These are phyloP conservation scores for Diplotaxis tenuifolia DNA, from an alignment of 345 rosid species.

Conservation along the genomic window DNA sequence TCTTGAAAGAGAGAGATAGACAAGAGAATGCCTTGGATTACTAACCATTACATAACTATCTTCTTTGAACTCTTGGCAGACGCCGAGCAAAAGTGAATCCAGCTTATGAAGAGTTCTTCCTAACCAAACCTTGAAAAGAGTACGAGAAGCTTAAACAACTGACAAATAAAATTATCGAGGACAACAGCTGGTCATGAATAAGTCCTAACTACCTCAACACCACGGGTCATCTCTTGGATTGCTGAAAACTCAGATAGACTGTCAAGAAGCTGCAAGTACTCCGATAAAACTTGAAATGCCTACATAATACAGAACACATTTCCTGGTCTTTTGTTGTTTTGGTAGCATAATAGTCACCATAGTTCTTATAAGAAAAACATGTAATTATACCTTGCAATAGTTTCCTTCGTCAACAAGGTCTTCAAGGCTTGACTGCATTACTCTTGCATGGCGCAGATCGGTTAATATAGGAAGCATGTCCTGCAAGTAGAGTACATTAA, in stretches of 20 bases:
- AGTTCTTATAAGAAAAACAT: not conserved
- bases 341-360: constrained; percentile 6
- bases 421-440: constrained; percentile 80
- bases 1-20: constrained; percentile 9
- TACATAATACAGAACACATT: constrained; percentile 37
- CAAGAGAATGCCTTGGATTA: constrained; percentile 30
- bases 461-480: constrained; percentile 78
- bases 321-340: constrained; percentile 10
- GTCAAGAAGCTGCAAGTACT: constrained; percentile 92
- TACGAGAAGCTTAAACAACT: constrained; percentile 21
- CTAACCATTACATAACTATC: constrained; percentile 85
- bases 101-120: constrained; percentile 94
- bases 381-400: constrained; percentile 70
- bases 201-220: constrained; percentile 73
- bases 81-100: constrained; percentile 89
- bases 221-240: constrained; percentile 89
- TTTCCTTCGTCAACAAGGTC: constrained; percentile 86
- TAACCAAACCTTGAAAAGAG: constrained; percentile 78
- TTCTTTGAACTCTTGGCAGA: constrained; percentile 91
- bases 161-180: constrained; percentile 9
- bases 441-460: constrained; percentile 73
- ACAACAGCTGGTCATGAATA: constrained; percentile 6
- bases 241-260: constrained; percentile 84
- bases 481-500: constrained; percentile 47
- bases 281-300: constrained; percentile 98